phyloP scores from a whole-genome alignment of 2,329 filamentous ascomycete genomes.

The Curvularia lunata region DNA sequence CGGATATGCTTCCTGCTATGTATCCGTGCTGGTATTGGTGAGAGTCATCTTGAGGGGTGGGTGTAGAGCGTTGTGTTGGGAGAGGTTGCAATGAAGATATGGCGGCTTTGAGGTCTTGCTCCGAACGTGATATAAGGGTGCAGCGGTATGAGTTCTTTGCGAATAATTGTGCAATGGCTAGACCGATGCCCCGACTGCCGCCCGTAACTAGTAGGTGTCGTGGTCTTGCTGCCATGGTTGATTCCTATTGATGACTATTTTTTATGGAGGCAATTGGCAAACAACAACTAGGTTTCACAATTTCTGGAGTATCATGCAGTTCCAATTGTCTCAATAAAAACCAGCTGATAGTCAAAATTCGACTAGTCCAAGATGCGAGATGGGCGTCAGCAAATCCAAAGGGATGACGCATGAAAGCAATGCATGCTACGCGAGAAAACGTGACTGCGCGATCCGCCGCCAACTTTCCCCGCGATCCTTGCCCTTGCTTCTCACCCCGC shows the following conservation, averaged over 20 bases:
- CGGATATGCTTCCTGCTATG: constrained; percentile 38
- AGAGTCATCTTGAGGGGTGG: neutral
- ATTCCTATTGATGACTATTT: neutral
- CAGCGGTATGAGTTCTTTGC: constrained; percentile 37
- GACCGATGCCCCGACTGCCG: constrained; percentile 49
- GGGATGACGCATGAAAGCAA: neutral
- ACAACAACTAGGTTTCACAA: neutral
- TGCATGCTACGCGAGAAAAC: constrained; percentile 29
- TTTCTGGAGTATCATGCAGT: neutral
- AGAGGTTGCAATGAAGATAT: constrained; percentile 28
- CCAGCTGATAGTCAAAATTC: too few species aligned
- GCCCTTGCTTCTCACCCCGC: neutral
- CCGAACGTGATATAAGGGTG: constrained; percentile 43
- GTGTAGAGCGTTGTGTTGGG: constrained; percentile 5
- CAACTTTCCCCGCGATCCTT: constrained; percentile 16
- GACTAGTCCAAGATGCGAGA: neutral
- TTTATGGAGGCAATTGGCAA: neutral
- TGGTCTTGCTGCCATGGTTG: constrained; percentile 5
- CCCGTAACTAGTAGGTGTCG: constrained; percentile 48
- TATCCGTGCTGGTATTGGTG: constrained; percentile 25
- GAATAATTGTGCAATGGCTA: constrained; percentile 46
- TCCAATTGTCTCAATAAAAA: neutral
- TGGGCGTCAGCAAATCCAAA: neutral
- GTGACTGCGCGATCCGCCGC: constrained; percentile 33
- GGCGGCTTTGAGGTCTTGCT: constrained; percentile 30